Evolutionary conservation across 2,329 filamentous ascomycete species (phyloP), one percentile per base, ranked within the genome.

Genomic region (Dactylonectria macrodidyma): DNA sequence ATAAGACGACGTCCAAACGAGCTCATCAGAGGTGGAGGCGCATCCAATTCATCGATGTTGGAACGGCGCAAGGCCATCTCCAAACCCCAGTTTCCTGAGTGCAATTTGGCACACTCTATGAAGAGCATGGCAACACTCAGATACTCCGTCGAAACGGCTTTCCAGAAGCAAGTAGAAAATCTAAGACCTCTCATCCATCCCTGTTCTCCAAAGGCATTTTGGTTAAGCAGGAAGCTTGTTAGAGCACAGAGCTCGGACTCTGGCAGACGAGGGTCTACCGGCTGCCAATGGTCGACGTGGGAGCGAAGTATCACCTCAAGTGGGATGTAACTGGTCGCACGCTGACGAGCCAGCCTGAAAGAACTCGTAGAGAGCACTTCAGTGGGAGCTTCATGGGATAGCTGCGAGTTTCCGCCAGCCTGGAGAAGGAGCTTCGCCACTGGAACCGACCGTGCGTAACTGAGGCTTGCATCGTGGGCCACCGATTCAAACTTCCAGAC

Each of bases 91-190:
- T 36, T 19, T 19, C 34, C 34, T 36, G 34, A 44, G 7, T 22
- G 5, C 22, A 34, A 11, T 16, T 5, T 19, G 1, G 19, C 33
- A n/a, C 48, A 30, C 7, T 34, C 9, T 12, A 64, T 14, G n/a
- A 64, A 9, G 50, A 62, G 50, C 48, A 56, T n/a, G 33, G 47
- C 30, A 30, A 67, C 48, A 19, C 55, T 62, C 6, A 56, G 30
- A 44, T 67, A 62, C 2, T 24, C 55, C 2, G 67, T 66, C 16
- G 60, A 54, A 11, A 64, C 26, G 7, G 61, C 61, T 3, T n/a
- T 47, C 33, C 44, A 11, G 6, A 64, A 22, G 16, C 22, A 52
- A 19, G 19, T 19, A 19, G 19, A 19, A 19, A 19, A 19, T 19
- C 19, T 19, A 19, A 19, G 19, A 19, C 19, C 19, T 19, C 19